Percentiles rank a stretch among this genome's conserved stretches.
Evolutionary conservation across 257 asterid genomes (phyloP).

Genomic region (Lycium barbarum): DNA sequence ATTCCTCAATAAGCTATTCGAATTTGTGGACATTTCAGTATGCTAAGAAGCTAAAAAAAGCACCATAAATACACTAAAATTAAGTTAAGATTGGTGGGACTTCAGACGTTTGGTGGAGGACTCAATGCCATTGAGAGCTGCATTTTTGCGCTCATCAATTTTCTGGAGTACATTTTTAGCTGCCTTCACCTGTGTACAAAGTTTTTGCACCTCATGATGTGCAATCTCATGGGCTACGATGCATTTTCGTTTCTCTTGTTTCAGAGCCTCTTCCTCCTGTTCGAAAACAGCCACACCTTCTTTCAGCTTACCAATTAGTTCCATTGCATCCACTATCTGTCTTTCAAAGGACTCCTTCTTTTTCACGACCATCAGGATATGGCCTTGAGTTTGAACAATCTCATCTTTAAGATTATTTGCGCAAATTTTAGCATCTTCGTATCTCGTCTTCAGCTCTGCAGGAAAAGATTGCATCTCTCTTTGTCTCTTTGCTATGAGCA

Average conservation of each 20-base stretch:
- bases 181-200: not conserved
- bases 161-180: not conserved
- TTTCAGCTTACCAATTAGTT: slow-evolving; percentile 14
- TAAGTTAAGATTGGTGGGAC: not conserved
- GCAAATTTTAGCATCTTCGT: not conserved
- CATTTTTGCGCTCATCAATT: slow-evolving; percentile 1
- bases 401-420: not conserved
- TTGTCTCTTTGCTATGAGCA: not conserved
- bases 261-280: slow-evolving; percentile 2
- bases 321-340: not conserved
- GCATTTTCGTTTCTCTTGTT: not conserved
- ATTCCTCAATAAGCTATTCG: too few relatives aligned
- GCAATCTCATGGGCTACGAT: not conserved
- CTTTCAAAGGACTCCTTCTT: not conserved
- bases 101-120: not conserved
- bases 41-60: too few relatives aligned
- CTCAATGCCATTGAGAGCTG: slow-evolving; percentile 8
- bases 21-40: too few relatives aligned
- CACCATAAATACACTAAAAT: too few relatives aligned
- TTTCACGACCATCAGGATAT: not conserved
- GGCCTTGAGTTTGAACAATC: not conserved
- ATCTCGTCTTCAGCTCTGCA: not conserved
- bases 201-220: not conserved
- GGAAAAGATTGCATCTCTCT: slow-evolving; percentile 22
- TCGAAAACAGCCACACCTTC: not conserved